Percentiles rank a stretch among this genome's conserved stretches.
phyloP scores from a whole-genome alignment of 1,284 basidiomycete species.

The Termitomyces sp. region DNA sequence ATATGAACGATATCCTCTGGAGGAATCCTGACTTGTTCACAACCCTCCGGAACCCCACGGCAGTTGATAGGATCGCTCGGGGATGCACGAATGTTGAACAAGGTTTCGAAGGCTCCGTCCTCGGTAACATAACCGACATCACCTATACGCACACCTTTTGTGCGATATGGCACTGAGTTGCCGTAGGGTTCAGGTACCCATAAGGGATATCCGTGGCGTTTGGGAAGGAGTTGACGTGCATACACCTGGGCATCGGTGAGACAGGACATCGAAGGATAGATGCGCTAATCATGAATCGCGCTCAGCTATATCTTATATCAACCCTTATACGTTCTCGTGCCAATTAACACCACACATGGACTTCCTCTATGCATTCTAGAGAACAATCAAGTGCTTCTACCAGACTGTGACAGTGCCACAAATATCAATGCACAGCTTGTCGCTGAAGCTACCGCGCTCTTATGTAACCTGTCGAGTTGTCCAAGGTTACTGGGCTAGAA shows the following conservation, averaged over 20 bases:
- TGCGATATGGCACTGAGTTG: conserved; percentile 17
- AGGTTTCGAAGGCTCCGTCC: conserved; percentile 24
- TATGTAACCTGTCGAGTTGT: not conserved
- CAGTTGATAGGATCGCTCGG: conserved; percentile 21
- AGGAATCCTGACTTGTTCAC: conserved; percentile 17
- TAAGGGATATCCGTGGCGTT: conserved; percentile 23
- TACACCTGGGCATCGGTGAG: conserved; percentile 15
- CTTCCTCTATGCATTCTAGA: not conserved
- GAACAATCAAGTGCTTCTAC: not conserved
- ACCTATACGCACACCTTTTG: conserved; percentile 24
- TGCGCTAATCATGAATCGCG: not conserved
- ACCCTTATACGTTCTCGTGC: not conserved
- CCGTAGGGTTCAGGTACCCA: conserved; percentile 25
- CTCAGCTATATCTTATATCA: not conserved
- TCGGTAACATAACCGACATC: conserved; percentile 27
- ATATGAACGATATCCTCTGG: conserved; percentile 13
- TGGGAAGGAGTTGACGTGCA: conserved; percentile 15
- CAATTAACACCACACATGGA: not conserved
- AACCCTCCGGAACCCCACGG: conserved; percentile 21
- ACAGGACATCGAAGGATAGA: conserved; percentile 1
- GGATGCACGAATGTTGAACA: conserved; percentile 26
- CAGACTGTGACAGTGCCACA: not conserved
- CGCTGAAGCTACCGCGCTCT: not conserved
- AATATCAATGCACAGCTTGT: not conserved
- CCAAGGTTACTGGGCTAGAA: not conserved